Conservation (phyloP, 495 filamentous ascomycete species). For the Penicillium canariense region DNA sequence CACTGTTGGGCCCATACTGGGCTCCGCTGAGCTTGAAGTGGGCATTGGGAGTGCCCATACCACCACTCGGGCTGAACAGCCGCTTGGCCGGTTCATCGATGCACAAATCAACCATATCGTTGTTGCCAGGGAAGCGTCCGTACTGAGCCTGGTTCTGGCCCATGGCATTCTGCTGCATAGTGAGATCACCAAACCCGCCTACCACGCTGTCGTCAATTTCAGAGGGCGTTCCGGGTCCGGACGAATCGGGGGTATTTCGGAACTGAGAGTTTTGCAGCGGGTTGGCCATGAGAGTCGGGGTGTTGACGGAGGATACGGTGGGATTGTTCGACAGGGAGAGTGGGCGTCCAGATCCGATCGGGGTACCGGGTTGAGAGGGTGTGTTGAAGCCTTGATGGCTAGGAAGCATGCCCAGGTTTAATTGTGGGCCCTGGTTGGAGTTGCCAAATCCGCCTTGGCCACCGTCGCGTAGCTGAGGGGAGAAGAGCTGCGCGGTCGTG, state of each 20-base stretch:
- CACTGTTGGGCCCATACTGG: constrained; percentile 71
- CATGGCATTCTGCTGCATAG: constrained; percentile 59
- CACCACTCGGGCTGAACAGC: constrained; percentile 81
- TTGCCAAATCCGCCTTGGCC: constrained; percentile 68
- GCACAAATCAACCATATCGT: constrained; percentile 67
- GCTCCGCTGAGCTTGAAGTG: constrained; percentile 69
- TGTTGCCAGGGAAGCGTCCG: constrained; percentile 42
- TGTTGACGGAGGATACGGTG: constrained; percentile 97
- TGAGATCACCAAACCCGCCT: constrained; percentile 47
- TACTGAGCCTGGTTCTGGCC: constrained; percentile 54
- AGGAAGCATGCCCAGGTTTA: constrained; percentile 72
- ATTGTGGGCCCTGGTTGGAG: constrained; percentile 62
- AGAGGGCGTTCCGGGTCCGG: constrained; percentile 69
- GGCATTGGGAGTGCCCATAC: constrained; percentile 64
- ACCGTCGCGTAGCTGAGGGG: constrained; percentile 50
- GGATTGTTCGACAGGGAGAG: constrained; percentile 83
- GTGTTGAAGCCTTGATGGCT: constrained; percentile 74
- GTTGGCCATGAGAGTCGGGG: constrained; percentile 74
- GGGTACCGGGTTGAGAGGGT: constrained; percentile 80
- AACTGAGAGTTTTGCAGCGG: constrained; percentile 63
- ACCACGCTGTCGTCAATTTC: constrained; percentile 61
- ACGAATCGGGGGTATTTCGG: constrained; percentile 69
- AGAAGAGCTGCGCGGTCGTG: constrained; percentile 60
- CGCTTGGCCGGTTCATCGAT: constrained; percentile 96
- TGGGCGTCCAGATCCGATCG: constrained; percentile 64